Conservation (phyloP, 169 alveolate species). For the Besnoitia besnoiti region DNA sequence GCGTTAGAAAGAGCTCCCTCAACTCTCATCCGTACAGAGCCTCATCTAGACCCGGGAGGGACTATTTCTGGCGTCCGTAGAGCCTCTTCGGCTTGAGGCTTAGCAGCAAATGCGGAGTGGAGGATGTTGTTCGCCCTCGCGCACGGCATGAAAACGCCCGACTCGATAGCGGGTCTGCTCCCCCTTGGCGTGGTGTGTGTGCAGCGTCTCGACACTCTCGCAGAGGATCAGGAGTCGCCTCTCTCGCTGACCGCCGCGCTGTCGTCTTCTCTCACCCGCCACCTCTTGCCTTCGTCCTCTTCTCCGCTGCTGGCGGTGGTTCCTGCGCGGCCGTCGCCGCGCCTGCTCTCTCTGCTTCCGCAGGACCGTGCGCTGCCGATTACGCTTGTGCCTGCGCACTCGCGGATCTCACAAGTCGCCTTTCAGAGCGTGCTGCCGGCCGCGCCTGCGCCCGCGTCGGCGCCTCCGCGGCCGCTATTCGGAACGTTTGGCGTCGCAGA, state of each 20-base stretch:
- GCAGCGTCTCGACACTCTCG: not conserved
- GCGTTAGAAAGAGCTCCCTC: too few species aligned
- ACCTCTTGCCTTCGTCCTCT: not conserved
- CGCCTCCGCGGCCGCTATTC: not conserved
- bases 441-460: not conserved
- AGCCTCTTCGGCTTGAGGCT: too few species aligned
- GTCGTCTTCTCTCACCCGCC: constrained; percentile 6
- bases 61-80: too few species aligned
- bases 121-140: too few species aligned
- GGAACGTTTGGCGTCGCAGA: constrained; percentile 26
- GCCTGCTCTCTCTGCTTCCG: not conserved
- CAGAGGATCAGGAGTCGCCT: not conserved
- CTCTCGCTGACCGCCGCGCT: not conserved
- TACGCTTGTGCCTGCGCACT: not conserved
- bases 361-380: not conserved
- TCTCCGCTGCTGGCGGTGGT: not conserved
- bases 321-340: not conserved
- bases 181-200: not conserved
- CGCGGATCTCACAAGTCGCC: not conserved
- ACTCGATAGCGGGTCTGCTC: not conserved
- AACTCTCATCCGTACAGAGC: too few species aligned
- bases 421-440: not conserved
- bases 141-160: too few species aligned
- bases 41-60: too few species aligned
- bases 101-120: too few species aligned